These are phyloP conservation scores for Aphanomyces invadans DNA, from an alignment of 352 stramenopile genomes.

Conservation along the genomic window DNA sequence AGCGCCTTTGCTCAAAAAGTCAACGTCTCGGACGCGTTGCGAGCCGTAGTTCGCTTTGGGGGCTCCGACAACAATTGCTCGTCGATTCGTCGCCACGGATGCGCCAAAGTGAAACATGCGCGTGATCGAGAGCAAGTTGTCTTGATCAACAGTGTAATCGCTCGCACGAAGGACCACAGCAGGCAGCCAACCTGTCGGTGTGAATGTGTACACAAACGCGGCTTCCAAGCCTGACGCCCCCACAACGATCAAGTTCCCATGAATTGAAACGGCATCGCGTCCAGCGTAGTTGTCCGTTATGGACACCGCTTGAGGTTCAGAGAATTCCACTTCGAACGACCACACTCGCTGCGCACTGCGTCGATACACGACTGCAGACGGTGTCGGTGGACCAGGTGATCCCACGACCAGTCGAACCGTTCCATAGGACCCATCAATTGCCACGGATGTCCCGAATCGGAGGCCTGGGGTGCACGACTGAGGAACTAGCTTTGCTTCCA, in stretches of 20 bases:
- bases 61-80: conserved; percentile 85
- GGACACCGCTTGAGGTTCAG: conserved; percentile 33
- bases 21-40: conserved; percentile 43
- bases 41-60: conserved; percentile 69
- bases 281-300: conserved; percentile 63
- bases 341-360: conserved; percentile 37
- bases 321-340: conserved; percentile 39
- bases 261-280: conserved; percentile 60
- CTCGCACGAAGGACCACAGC: conserved; percentile 51
- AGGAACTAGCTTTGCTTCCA: conserved; percentile 45
- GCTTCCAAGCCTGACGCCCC: conserved; percentile 66
- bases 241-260: conserved; percentile 84
- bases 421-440: conserved; percentile 58
- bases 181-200: conserved; percentile 39
- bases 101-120: conserved; percentile 85
- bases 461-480: conserved; percentile 39
- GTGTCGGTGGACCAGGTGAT: conserved; percentile 35
- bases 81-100: conserved; percentile 67
- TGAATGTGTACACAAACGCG: conserved; percentile 67
- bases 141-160: conserved; percentile 79
- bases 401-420: conserved; percentile 55
- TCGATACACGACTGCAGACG: conserved; percentile 40
- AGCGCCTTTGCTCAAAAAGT: conserved; percentile 60
- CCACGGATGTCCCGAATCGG: conserved; percentile 57
- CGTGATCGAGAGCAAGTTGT: conserved; percentile 64